Base-by-base conservation (phyloP, 768 basidiomycete species). In the Trametes cingulata region DNA sequence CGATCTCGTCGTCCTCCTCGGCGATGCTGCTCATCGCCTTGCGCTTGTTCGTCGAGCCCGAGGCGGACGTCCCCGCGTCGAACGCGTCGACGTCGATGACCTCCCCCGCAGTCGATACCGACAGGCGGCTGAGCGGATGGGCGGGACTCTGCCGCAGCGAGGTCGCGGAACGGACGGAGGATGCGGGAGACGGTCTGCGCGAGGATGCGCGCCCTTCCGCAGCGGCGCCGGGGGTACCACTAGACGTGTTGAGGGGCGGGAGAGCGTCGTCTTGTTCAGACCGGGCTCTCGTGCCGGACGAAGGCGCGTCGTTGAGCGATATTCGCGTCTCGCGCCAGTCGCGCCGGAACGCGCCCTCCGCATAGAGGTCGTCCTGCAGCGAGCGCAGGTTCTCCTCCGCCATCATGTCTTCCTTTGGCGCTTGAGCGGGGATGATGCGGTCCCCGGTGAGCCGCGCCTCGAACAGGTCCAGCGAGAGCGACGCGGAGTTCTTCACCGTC, bases 241-340 rank as follows among this genome's bases (percentile, higher is more conserved):
- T 62, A 52, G 73, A 71, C 19, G 69, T 43, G 0, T 73, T 72
- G n/a, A 76, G 57, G 1, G 46, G 45, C 0, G 71, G 71, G 6
- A 69, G 64, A 15, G 72, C 71, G 42, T 77, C 76, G 5, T 66
- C 66, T 3, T 67, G 36, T 71, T 62, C 66, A 3, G 56, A 39
- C 24, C 76, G 20, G 61, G 47, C 2, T 61, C 67, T 15, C 65
- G 63, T 3, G 39, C 56, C 20, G 15, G 43, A 24, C 6, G 39
- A 29, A 29, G 46, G 19, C 12, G n/a, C 75, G 22, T 69, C 68
- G 29, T 80, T 78, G 45, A 77, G 67, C 22, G 77, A 72, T 58
- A 85, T 68, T 52, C 89, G 78, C 3, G 86, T 85, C 72, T 91
- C 90, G 48, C 88, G 78, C 88, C 89, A 92, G 69, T 92, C 91